Evolutionary conservation across 768 basidiomycete species (phyloP).

Genomic region (Kwoniella mangroviensis): DNA sequence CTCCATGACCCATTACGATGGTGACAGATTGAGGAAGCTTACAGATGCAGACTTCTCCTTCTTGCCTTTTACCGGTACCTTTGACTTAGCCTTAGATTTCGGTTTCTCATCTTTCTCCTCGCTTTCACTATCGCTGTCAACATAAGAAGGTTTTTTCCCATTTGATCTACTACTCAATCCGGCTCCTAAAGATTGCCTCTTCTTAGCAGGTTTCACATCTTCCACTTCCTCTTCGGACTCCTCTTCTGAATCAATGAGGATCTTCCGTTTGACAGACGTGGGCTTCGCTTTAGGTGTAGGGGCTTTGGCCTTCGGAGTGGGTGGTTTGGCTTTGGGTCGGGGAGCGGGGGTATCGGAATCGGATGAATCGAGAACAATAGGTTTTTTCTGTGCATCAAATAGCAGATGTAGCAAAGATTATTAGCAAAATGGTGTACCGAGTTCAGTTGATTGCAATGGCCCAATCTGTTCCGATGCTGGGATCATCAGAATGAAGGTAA

Average conservation of each 20-base stretch:
- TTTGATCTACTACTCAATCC: conserved; percentile 15
- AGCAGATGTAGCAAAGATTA: no score
- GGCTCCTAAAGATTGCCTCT: conserved; percentile 30
- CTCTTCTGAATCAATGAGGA: conserved; percentile 15
- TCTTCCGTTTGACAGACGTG: conserved; percentile 21
- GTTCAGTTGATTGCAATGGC: not conserved
- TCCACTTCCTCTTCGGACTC: conserved; percentile 25
- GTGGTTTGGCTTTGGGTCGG: conserved; percentile 19
- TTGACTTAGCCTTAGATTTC: conserved; percentile 16
- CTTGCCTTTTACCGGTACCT: not conserved
- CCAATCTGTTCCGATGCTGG: not conserved
- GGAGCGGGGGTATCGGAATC: conserved; percentile 26
- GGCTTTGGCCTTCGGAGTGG: conserved; percentile 4
- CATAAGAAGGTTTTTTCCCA: conserved; percentile 28
- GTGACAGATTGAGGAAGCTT: not conserved
- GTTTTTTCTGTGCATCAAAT: conserved; percentile 25
- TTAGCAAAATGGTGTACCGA: not conserved
- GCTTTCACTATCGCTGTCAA: conserved; percentile 21
- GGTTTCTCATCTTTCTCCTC: conserved; percentile 25
- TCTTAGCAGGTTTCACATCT: conserved; percentile 40
- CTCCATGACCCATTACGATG: not conserved
- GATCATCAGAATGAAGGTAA: not conserved
- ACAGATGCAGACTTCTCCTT: conserved; percentile 33
- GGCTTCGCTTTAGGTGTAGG: conserved; percentile 18
- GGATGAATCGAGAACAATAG: conserved; percentile 30